A percentile compares a stretch with the other conserved stretches of the same genome.
Evolutionary conservation across 805 yeast species (phyloP).

Genomic region (Wickerhamia fluorescens): DNA sequence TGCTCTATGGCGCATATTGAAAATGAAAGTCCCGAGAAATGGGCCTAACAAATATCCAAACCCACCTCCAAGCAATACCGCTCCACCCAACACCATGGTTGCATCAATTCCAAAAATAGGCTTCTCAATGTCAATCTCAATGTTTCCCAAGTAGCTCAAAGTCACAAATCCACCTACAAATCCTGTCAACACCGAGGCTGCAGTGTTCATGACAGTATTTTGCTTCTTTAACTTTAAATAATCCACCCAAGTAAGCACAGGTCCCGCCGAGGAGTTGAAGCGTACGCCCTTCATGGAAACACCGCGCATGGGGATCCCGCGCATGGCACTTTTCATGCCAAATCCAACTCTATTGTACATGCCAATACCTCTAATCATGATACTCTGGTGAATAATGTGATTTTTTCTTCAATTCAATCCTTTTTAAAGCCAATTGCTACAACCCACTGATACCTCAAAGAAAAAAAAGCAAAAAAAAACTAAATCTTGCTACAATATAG

Average conservation of each 20-base stretch:
- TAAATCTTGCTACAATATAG: too few species aligned
- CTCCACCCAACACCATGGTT: conserved; percentile 71
- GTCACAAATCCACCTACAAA: conserved; percentile 58
- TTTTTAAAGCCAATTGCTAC: too few species aligned
- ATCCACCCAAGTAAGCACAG: conserved; percentile 62
- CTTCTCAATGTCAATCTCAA: conserved; percentile 84
- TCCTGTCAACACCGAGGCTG: conserved; percentile 63
- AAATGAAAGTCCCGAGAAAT: conserved; percentile 58
- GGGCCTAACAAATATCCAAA: conserved; percentile 85
- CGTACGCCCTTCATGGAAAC: conserved; percentile 9
- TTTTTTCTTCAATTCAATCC: too few species aligned
- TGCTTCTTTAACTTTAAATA: conserved; percentile 71
- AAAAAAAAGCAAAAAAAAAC: too few species aligned
- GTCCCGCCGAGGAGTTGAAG: conserved; percentile 14
- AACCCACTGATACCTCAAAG: too few species aligned
- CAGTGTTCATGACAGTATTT: conserved; percentile 63
- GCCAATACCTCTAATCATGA: neutral
- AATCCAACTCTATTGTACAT: neutral
- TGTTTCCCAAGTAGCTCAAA: conserved; percentile 69
- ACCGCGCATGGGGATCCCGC: too few species aligned
- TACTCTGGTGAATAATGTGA: too few species aligned
- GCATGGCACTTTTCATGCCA: neutral
- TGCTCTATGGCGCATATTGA: conserved; percentile 47
- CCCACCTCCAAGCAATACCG: conserved; percentile 63
- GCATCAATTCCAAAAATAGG: conserved; percentile 85